These are phyloP conservation scores for Acrocalymma vagum DNA, from an alignment of 2,329 filamentous ascomycete species.

Conservation along the genomic window DNA sequence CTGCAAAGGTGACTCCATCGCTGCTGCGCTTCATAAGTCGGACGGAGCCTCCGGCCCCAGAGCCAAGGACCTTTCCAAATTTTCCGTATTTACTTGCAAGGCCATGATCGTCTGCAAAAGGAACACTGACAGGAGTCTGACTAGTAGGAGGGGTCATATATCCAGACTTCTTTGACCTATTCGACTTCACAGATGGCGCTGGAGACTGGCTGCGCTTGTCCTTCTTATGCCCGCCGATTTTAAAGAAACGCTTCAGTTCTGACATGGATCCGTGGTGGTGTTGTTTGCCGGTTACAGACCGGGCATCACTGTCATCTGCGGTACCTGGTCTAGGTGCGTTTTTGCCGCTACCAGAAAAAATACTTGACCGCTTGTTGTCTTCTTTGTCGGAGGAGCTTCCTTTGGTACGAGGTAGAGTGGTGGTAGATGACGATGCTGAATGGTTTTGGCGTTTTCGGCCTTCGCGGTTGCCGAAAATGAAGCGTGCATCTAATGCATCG, in stretches of 20 bases:
- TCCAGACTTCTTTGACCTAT: constrained; percentile 54
- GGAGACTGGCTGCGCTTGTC: constrained; percentile 68
- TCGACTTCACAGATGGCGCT: constrained; percentile 65
- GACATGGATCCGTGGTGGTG: constrained; percentile 82
- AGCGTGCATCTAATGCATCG: constrained; percentile 78
- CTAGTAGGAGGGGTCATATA: constrained; percentile 48
- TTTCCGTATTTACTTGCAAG: constrained; percentile 93
- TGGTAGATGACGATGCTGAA: constrained; percentile 40
- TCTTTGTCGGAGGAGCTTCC: constrained; percentile 46
- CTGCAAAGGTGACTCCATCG: constrained; percentile 92
- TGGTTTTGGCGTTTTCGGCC: constrained; percentile 64
- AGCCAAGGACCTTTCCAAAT: constrained; percentile 90
- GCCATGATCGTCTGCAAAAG: constrained; percentile 94
- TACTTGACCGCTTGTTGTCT: constrained; percentile 62
- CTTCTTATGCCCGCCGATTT: constrained; percentile 71
- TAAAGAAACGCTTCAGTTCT: constrained; percentile 97
- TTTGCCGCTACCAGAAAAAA: constrained; percentile 60
- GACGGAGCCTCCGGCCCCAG: constrained; percentile 93
- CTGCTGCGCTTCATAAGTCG: constrained; percentile 92
- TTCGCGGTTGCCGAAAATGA: constrained; percentile 83
- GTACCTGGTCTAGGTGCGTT: constrained; percentile 58
- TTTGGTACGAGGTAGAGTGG: constrained; percentile 55
- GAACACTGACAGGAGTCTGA: constrained; percentile 60
- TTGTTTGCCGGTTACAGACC: constrained; percentile 34
- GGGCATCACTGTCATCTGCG: constrained; percentile 48